Percentiles rank a stretch among this genome's conserved stretches.
Evolutionary conservation across 805 yeast species (phyloP).

Genomic region (Lipomyces spencermartinsiae): DNA sequence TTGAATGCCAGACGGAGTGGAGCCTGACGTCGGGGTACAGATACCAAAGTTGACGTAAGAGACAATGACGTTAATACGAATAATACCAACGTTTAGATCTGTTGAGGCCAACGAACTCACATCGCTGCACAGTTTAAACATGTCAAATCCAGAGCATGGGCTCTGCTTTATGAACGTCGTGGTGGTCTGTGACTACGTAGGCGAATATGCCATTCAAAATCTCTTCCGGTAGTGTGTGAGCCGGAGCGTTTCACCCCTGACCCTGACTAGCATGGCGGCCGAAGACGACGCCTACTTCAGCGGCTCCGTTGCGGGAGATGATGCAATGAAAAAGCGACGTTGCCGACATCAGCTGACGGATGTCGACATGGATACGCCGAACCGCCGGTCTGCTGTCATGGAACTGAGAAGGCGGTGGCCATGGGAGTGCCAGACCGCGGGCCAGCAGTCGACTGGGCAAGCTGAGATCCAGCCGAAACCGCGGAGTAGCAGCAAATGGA

Average conservation of each 20-base stretch:
- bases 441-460: neutral
- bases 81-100: no score
- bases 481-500: neutral
- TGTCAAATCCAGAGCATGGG: constrained; percentile 31
- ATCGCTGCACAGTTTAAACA: constrained; percentile 27
- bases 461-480: neutral
- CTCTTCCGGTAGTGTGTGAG: constrained; percentile 24
- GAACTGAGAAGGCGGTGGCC: neutral
- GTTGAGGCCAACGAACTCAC: constrained; percentile 16
- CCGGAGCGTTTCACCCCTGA: neutral
- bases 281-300: constrained; percentile 4
- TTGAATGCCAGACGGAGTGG: constrained; percentile 20
- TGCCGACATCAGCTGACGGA: constrained; percentile 6
- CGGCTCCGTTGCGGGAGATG: constrained; percentile 1
- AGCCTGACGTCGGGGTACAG: constrained; percentile 27
- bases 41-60: constrained; percentile 29
- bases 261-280: neutral
- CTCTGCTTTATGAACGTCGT: constrained; percentile 7
- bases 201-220: constrained; percentile 26
- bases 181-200: constrained; percentile 18
- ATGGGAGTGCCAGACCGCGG: neutral
- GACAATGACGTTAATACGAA: neutral
- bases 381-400: no score
- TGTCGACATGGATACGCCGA: neutral
- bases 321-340: constrained; percentile 11